Base-by-base conservation (phyloP, 2,329 filamentous ascomycete species). In the Colletotrichum phormii region DNA sequence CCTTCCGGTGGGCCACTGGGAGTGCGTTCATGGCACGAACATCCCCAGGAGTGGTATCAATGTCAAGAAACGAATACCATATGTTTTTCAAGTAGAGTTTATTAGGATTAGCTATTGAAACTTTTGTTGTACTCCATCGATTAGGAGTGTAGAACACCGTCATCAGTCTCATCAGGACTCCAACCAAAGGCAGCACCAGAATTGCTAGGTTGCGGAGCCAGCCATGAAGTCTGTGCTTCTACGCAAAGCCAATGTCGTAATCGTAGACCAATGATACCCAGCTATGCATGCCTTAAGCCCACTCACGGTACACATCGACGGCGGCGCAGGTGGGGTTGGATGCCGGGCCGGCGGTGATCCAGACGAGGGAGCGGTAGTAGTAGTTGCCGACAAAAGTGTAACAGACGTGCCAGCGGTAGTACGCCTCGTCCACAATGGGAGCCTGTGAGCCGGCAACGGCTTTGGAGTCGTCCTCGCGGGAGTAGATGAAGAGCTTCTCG, bases 351-450 rank as follows among this genome's bases (percentile, higher is more conserved):
- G 18, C 64, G 9, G 73, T 74, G 18, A 75, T 63, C 71, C 65
- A 74, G 22, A 64, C 71, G 35, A 75, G 71, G 18, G 65, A 13
- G 7, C 74, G 33, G 66, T 75, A 75, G 31, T 61, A 75, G 66
- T 75, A 75, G 15, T 72, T 67, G 62, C 73, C 73, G 49, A 75
- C 71, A 22, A 55, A 75, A 0, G 42, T 46, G 49, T 59, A 75
- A 66, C 73, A 75, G 26, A 74, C 59, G 46, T 75, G 53, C 73
- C 73, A 75, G 62, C 53, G 61, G 35, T 71, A 71, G 51, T 73
- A 67, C 18, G 55, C 68, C 26, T 64, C 55, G 5, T 57, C 35
- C 12, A 15, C 54, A 22, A 24, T 53, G 5, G 13, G 42, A 24
- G 51, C 37, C 18, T 53, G 42, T 18, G 42, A 18, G 49, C 57